These are phyloP conservation scores for Vaccinium macrocarpon DNA, from an alignment of 148 eudicot genomes.

Conservation along the genomic window DNA sequence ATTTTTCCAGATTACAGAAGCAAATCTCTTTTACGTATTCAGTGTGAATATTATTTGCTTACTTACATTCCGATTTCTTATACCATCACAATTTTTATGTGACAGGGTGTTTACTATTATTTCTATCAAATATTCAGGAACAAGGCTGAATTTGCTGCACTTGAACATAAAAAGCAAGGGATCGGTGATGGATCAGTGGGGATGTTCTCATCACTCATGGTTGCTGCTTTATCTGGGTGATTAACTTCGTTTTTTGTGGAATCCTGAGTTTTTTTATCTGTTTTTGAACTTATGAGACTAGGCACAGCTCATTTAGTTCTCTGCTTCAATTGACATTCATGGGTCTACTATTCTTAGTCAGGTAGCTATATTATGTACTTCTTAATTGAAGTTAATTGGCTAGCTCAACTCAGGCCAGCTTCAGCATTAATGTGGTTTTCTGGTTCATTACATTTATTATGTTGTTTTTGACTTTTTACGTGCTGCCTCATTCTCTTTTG, in stretches of 20 bases:
- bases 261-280: constrained; percentile 4
- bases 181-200: constrained; percentile 97
- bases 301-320: neutral
- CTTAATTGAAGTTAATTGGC: neutral
- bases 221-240: constrained; percentile 97
- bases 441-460: neutral
- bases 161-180: constrained; percentile 69
- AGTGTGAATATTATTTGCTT: neutral
- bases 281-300: neutral
- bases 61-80: constrained; percentile 37
- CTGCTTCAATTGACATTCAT: neutral
- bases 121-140: constrained; percentile 99
- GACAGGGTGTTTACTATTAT: constrained; percentile 99
- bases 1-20: neutral
- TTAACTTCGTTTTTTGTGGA: constrained; percentile 15
- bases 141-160: constrained; percentile 80
- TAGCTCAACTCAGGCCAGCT: neutral
- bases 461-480: no score
- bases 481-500: neutral
- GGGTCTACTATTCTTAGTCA: neutral
- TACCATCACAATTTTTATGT: constrained; percentile 40
- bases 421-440: neutral
- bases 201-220: constrained; percentile 84
- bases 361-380: neutral
- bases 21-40: neutral